phyloP scores from a whole-genome alignment of 805 yeast genomes.

The Candida nonsorbophila region DNA sequence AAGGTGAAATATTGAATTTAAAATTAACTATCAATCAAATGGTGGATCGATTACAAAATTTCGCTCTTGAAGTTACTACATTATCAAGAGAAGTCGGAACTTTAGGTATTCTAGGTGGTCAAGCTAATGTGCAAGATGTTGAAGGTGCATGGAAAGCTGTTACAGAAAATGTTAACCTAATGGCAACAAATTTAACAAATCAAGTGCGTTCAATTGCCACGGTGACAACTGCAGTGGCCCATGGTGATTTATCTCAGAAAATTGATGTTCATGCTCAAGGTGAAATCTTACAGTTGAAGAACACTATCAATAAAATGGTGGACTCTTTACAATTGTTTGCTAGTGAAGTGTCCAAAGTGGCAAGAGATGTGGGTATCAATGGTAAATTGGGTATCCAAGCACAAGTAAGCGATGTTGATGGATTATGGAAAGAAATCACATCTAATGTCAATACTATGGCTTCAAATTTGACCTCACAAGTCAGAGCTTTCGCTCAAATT shows the following conservation, averaged over 20 bases:
- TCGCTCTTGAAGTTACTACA: conserved; percentile 43
- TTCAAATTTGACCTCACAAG: conserved; percentile 86
- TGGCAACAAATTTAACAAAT: conserved; percentile 51
- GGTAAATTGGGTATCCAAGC: conserved; percentile 93
- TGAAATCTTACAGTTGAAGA: conserved; percentile 78
- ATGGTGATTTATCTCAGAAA: conserved; percentile 81
- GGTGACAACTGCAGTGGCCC: conserved; percentile 88
- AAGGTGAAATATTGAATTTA: conserved; percentile 50
- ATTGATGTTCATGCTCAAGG: conserved; percentile 90
- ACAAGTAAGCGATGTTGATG: conserved; percentile 85
- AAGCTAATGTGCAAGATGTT: conserved; percentile 46
- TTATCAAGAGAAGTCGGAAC: conserved; percentile 45
- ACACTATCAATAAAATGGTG: conserved; percentile 89
- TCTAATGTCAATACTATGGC: conserved; percentile 94
- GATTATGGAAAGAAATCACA: conserved; percentile 87
- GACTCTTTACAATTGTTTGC: conserved; percentile 86
- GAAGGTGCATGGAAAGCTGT: conserved; percentile 50
- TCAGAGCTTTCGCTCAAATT: conserved; percentile 88
- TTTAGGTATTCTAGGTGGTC: conserved; percentile 44
- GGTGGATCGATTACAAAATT: conserved; percentile 47
- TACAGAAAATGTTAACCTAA: conserved; percentile 41
- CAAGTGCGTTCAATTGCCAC: conserved; percentile 88
- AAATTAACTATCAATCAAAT: conserved; percentile 45
- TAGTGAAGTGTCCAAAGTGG: conserved; percentile 83
- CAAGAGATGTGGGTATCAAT: conserved; percentile 88